phyloP scores from a whole-genome alignment of 805 yeast species.

The Sungouiozyma intestinalis region DNA sequence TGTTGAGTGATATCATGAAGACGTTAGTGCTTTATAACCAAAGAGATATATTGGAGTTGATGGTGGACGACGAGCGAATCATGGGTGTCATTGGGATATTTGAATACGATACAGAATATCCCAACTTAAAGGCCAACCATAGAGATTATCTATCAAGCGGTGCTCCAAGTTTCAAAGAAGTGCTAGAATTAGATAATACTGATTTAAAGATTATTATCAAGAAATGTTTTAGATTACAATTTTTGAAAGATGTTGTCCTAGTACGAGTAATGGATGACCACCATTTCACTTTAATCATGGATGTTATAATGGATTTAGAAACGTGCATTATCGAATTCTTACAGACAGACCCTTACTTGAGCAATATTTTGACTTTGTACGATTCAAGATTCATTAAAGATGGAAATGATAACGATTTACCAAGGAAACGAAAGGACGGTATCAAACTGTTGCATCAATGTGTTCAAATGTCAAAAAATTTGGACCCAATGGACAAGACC shows the following conservation, averaged over 20 bases:
- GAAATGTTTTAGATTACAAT: conserved; percentile 67
- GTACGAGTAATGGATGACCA: conserved; percentile 78
- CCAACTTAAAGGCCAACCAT: conserved; percentile 69
- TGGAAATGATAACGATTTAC: conserved; percentile 6
- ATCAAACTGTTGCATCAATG: conserved; percentile 73
- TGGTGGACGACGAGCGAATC: conserved; percentile 43
- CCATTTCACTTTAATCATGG: conserved; percentile 53
- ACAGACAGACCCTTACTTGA: conserved; percentile 36
- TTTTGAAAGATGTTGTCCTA: conserved; percentile 76
- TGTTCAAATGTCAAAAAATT: conserved; percentile 58
- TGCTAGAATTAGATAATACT: conserved; percentile 49
- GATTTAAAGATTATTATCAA: conserved; percentile 47
- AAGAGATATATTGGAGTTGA: conserved; percentile 43
- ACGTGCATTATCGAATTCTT: conserved; percentile 26
- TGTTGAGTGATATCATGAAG: conserved; percentile 65
- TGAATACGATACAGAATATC: conserved; percentile 86
- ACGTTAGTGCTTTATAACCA: conserved; percentile 66
- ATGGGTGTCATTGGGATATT: conserved; percentile 64
- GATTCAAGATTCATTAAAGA: conserved; percentile 10
- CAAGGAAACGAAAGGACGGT: conserved; percentile 49
- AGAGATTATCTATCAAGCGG: conserved; percentile 53
- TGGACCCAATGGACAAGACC: conserved; percentile 53
- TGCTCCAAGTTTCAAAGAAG: conserved; percentile 47
- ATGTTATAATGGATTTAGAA: conserved; percentile 24
- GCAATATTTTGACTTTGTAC: conserved; percentile 51